Evolutionary conservation across 1,284 basidiomycete species (phyloP), one percentile per base, ranked within the genome.

Genomic region (Erythrobasidium hasegawianum): DNA sequence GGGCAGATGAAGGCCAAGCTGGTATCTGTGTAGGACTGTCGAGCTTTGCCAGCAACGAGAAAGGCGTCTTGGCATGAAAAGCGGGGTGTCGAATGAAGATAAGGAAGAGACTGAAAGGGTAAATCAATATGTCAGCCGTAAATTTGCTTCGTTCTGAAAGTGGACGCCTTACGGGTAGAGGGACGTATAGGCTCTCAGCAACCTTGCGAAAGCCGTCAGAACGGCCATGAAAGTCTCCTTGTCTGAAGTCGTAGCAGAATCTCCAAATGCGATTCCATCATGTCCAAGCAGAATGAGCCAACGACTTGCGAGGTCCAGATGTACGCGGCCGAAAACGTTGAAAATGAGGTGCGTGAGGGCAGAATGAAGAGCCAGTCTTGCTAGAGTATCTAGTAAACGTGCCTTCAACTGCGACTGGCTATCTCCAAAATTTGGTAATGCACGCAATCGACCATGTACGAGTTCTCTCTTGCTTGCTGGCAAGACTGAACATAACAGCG

Each of bases 291-390:
- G 66, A 10, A 71, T 62, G 27, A 77, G 53, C 56, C 71, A 69
- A 2, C 74, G 59, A 1, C 72, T 71, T 18, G 71, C 67, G 5
- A 79, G 69, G n/a, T 77, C 75, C 22, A 71, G 26, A 16, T 76
- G 71, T 13, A 77, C 16, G 1, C 77, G 75, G 27, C 74, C 70
- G 69, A 75, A 76, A 0, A 68, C 61, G 5, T 72, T 61, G 14
- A 75, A 71, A 14, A 77, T 70, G 9, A 59, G 57, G 20, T 71
- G 18, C 0, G 75, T 75, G 52, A 74, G 68, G 1, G 59, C 53
- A 0, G 75, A 73, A 14, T 70, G 64, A 50, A 77, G 67, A 0
- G 77, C 71, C 11, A 78, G 68, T 5, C 68, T 58, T 1, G 74
- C 70, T 26, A 77, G 41, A 8, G 68, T 68, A 47, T 74, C 61